Evolutionary conservation across 2,329 filamentous ascomycete genomes (phyloP).

Genomic region (Penicillium olsonii): DNA sequence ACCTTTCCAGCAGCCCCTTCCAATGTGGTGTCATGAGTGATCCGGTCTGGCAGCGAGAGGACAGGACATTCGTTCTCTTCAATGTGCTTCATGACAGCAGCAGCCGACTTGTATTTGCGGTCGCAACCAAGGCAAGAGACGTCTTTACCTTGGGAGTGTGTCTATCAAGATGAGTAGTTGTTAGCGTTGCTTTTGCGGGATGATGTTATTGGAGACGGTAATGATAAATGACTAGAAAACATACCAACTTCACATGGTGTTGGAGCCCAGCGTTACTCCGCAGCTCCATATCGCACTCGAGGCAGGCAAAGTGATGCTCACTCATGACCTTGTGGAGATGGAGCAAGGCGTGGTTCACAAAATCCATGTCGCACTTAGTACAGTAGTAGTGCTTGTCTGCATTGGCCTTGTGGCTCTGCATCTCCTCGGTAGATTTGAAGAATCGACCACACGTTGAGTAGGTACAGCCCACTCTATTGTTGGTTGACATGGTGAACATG

Average conservation of each 20-base stretch:
- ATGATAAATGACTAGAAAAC: constrained; percentile 7
- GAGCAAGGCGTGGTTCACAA: constrained; percentile 45
- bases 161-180: constrained; percentile 33
- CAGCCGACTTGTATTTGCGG: constrained; percentile 50
- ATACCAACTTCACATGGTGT: constrained; percentile 54
- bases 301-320: constrained; percentile 55
- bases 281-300: constrained; percentile 59
- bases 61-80: constrained; percentile 53
- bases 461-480: constrained; percentile 42
- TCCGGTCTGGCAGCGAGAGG: constrained; percentile 48
- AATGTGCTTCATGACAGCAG: constrained; percentile 55
- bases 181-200: background rate
- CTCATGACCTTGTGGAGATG: constrained; percentile 53
- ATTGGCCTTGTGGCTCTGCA: constrained; percentile 55
- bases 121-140: constrained; percentile 53
- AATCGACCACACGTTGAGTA: constrained; percentile 47
- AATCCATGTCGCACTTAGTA: constrained; percentile 47
- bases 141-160: constrained; percentile 52
- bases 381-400: constrained; percentile 44
- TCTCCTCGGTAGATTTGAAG: constrained; percentile 49
- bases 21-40: constrained; percentile 9
- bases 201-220: background rate
- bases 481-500: background rate
- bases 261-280: constrained; percentile 54
- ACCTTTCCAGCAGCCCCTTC: background rate